Percentiles rank a stretch among this genome's conserved stretches.
Conservation (phyloP, 176 grass and related monocot genomes). For the Juncus inflexus region DNA sequence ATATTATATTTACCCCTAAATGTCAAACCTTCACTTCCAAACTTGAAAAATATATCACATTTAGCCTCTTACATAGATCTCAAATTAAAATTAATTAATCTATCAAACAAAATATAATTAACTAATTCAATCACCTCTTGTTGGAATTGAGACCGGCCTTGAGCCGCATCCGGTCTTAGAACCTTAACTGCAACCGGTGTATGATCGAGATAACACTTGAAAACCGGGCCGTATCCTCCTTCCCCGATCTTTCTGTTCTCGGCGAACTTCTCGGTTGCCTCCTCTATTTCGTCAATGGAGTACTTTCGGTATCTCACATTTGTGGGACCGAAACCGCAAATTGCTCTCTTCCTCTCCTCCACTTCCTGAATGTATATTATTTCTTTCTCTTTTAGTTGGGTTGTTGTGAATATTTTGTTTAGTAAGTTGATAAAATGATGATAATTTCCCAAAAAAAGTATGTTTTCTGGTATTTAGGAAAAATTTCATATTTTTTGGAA, state of each 20-base stretch:
- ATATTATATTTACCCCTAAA: not conserved
- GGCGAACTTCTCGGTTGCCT: slow-evolving; percentile 29
- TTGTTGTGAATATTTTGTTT: too few species aligned
- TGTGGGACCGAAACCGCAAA: not conserved
- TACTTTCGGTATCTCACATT: slow-evolving; percentile 41
- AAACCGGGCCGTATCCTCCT: slow-evolving; percentile 45
- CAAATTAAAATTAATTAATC: too few species aligned
- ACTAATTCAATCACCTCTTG: slow-evolving; percentile 30
- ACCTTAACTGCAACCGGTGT: slow-evolving; percentile 43
- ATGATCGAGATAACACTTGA: slow-evolving; percentile 40
- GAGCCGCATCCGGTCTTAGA: slow-evolving; percentile 33
- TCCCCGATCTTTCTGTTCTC: slow-evolving; percentile 32
- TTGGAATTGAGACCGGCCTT: slow-evolving; percentile 40
- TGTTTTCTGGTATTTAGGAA: too few species aligned
- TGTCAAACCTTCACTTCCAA: too few species aligned
- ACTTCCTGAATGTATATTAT: slow-evolving; percentile 12
- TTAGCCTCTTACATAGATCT: not conserved
- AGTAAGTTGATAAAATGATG: too few species aligned
- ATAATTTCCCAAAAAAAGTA: too few species aligned
- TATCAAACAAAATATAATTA: too few species aligned
- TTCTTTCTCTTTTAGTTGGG: not conserved
- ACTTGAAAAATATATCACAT: too few species aligned
- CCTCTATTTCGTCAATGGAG: slow-evolving; percentile 38
- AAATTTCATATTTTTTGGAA: too few species aligned
- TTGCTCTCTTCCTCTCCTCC: slow-evolving; percentile 25